A percentile compares a stretch with the other conserved stretches of the same genome.
Evolutionary conservation across 768 basidiomycete species (phyloP).

Genomic region (Pulveroboletus frians): DNA sequence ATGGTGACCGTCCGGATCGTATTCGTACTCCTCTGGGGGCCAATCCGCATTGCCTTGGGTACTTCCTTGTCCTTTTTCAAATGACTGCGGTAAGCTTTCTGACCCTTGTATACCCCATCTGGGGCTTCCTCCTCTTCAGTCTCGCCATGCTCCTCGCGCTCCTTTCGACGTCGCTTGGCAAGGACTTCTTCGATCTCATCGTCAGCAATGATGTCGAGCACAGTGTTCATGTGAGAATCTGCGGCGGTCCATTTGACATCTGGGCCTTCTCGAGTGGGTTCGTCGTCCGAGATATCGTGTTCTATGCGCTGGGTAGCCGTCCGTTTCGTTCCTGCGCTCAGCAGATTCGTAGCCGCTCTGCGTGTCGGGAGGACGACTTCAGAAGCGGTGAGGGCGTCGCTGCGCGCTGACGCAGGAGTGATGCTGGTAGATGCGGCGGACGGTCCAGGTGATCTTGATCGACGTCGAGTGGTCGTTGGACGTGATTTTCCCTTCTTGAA

Average conservation of each 20-base stretch:
- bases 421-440: conserved; percentile 19
- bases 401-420: conserved; percentile 26
- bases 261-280: conserved; percentile 40
- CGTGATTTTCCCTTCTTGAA: conserved; percentile 83
- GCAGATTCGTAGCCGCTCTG: conserved; percentile 61
- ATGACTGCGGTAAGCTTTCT: conserved; percentile 74
- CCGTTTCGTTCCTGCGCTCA: conserved; percentile 74
- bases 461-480: conserved; percentile 69
- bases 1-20: conserved; percentile 94
- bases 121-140: conserved; percentile 53
- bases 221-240: conserved; percentile 69
- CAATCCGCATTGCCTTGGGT: conserved; percentile 84
- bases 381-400: conserved; percentile 30
- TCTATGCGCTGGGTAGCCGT: conserved; percentile 45
- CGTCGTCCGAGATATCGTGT: conserved; percentile 41
- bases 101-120: conserved; percentile 82
- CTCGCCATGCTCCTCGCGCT: conserved; percentile 45
- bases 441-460: conserved; percentile 58
- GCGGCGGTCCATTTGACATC: conserved; percentile 76
- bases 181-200: conserved; percentile 77
- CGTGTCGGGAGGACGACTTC: conserved; percentile 75
- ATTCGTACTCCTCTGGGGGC: conserved; percentile 66
- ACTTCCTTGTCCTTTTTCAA: conserved; percentile 79
- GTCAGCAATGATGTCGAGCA: conserved; percentile 72
- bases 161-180: conserved; percentile 61